Conservation (phyloP, 169 alveolate species). For the Cryptosporidium felis region DNA sequence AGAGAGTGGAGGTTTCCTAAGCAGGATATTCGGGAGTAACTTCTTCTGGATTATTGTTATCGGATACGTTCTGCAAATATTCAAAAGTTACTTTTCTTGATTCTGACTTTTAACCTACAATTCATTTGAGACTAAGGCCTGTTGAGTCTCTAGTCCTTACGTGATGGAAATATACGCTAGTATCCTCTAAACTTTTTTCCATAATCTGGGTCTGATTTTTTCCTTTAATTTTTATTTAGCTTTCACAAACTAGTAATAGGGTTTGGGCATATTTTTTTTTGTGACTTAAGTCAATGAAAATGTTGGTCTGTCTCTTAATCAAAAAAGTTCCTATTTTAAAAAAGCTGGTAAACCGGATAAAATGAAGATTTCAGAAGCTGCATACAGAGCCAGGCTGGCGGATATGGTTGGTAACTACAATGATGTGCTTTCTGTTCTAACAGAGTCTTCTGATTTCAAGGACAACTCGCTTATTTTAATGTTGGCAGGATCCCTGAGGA, state of each 20-base stretch:
- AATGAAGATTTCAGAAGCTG: constrained; percentile 57
- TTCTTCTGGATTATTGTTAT: constrained; percentile 54
- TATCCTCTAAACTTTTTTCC: too few species aligned
- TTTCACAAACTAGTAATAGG: background rate
- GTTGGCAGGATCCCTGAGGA: constrained; percentile 63
- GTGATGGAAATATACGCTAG: too few species aligned
- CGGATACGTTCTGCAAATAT: constrained; percentile 17
- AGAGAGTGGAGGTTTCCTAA: constrained; percentile 4
- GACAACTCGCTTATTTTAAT: constrained; percentile 42
- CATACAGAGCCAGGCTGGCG: constrained; percentile 50
- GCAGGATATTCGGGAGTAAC: constrained; percentile 27
- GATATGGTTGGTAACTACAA: constrained; percentile 58
- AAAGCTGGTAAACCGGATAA: too few species aligned
- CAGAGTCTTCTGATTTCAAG: constrained; percentile 49
- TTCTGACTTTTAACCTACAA: too few species aligned
- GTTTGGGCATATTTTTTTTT: background rate
- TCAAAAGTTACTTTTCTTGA: constrained; percentile 13
- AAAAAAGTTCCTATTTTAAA: background rate
- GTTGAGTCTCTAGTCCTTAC: too few species aligned
- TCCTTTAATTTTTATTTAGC: too few species aligned
- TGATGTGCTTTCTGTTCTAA: constrained; percentile 41
- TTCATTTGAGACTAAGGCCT: too few species aligned
- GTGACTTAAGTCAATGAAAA: background rate
- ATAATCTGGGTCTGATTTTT: too few species aligned
- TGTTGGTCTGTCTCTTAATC: background rate